A percentile compares a stretch with the other conserved stretches of the same genome.
Conservation (phyloP, 163 green algal species). For the Scenedesmus sp. region DNA sequence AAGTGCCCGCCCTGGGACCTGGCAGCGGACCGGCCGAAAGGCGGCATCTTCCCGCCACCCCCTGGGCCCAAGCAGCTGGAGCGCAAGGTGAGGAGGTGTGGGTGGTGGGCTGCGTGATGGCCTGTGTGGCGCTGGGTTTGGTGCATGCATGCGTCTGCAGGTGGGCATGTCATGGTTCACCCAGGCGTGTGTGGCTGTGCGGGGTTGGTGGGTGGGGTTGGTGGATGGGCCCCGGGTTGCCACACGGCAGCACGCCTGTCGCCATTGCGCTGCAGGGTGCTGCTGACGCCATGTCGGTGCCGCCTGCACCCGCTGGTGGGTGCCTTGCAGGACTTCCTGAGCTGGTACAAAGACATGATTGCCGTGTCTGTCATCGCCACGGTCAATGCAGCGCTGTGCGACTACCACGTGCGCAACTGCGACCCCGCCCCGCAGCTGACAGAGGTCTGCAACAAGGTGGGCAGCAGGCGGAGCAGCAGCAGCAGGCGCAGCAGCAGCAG, state of each 20-base stretch:
- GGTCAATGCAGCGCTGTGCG: slow-evolving; percentile 85
- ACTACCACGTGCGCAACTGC: slow-evolving; percentile 77
- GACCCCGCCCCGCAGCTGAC: slow-evolving; percentile 66
- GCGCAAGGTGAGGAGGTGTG: not conserved
- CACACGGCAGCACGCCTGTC: too few relatives aligned
- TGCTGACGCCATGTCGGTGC: not conserved
- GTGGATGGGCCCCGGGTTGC: too few relatives aligned
- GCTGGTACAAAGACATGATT: slow-evolving; percentile 77
- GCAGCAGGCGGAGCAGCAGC: not conserved
- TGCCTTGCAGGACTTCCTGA: slow-evolving; percentile 42
- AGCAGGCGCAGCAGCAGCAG: not conserved
- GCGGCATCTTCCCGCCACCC: slow-evolving; percentile 54
- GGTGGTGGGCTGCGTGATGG: too few relatives aligned
- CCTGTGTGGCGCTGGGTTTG: too few relatives aligned
- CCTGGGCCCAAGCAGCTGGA: slow-evolving; percentile 30
- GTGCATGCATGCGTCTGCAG: too few relatives aligned
- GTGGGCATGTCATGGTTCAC: too few relatives aligned
- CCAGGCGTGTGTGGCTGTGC: too few relatives aligned
- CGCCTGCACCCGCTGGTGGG: not conserved
- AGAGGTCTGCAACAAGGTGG: slow-evolving; percentile 63
- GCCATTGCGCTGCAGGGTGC: not conserved
- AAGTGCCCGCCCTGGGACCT: slow-evolving; percentile 57
- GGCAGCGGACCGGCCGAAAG: slow-evolving; percentile 14
- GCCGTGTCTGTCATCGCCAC: slow-evolving; percentile 73
- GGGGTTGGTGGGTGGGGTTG: too few relatives aligned